Base-by-base conservation (phyloP, 345 rosid species). In the Melaleuca alternifolia region DNA sequence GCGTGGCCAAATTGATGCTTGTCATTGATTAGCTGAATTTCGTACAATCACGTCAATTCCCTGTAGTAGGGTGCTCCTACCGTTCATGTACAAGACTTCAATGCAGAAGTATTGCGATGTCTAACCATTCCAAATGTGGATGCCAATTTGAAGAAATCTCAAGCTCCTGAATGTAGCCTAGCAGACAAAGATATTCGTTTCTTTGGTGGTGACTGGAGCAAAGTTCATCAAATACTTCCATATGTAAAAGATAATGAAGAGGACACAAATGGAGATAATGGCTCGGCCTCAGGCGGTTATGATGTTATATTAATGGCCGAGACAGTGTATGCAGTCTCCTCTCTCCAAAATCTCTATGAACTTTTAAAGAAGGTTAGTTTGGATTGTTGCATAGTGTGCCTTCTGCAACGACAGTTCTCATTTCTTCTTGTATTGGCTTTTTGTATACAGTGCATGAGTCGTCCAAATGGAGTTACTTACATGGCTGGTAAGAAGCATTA, bases 161-260 rank as follows among this genome's bases (percentile, higher is more conserved):
- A 83, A 12, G 77, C 83, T 54, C 88, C 76, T 33, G 85, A 33
- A 24, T 53, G 54, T 84, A 87, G 89, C 46, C 88, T 75, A 51
- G 59, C 44, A 52, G 84, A 77, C 50, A 61, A 54, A 83, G 84
- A 79, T 85, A 86, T 91, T 51, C 93, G 93, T 61, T 97, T 88
- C 89, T 97, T 96, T 87, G 96, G 96, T 4, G 98, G 98, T 90
- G 98, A 96, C 87, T 96, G 98, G 99, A 93, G 96, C 87, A 92
- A 93, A 86, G 89, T 96, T 87, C 93, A 94, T 90, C 92, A 91
- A 88, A 88, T 92, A 90, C 95, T 97, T 91, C 95, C 97, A 85
- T 61, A 84, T 37, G 91, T 54, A 81, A 61, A 75, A 76, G 89
- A 89, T 57, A 85, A 87, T 20, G 93, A 92, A 85, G 89, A 85